Evolutionary conservation across 805 yeast species (phyloP), one percentile per base, ranked within the genome.

Genomic region (Lipomyces lipofer): DNA sequence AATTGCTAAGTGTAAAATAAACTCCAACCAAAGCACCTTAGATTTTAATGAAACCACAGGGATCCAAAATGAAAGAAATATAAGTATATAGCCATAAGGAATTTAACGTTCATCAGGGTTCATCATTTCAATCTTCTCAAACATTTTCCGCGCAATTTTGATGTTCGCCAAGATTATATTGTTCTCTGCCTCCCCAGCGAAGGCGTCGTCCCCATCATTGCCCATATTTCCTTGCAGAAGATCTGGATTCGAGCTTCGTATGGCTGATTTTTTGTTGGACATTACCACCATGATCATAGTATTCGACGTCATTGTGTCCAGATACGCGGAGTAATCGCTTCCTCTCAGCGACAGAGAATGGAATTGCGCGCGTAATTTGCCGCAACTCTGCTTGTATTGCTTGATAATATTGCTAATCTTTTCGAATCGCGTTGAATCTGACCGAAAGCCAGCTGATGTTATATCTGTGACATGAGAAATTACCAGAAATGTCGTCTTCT

Each of bases 391-490:
- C 66, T 94, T 90, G 71, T 88, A 92, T 24, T 95, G 89, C 67
- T 92, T 92, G 76, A 92, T 88, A 55, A 92, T 90, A 69, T 89
- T 91, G 22, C 95, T 86, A 22, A 92, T 90, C 68, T 91, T 92
- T 67, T 92, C 98, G 66, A 91, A 92, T 64, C 98, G 75, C 64
- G 92, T 89, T 4, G 97, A 96, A 65, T 92, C 97, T 50, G 90
- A 75, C 10, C 59, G 50, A 29, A 54, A 54, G 17, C 42, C 54
- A 46, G 53, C 43, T 24, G 49, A 46, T 15, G 30, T 24, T 24
- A 28, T 47, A 36, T 58, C 56, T 4, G 71, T 60, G 15, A 71
- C 71, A 44, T 75, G 77, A 4, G 91, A 84, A 24, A 86, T 85
- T 33, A 86, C 89, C 60, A 94, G 72, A 63, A 94, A 94, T 0